Base-by-base conservation (phyloP, 352 stramenopile genomes). In the Thalassiosira oceanica region DNA sequence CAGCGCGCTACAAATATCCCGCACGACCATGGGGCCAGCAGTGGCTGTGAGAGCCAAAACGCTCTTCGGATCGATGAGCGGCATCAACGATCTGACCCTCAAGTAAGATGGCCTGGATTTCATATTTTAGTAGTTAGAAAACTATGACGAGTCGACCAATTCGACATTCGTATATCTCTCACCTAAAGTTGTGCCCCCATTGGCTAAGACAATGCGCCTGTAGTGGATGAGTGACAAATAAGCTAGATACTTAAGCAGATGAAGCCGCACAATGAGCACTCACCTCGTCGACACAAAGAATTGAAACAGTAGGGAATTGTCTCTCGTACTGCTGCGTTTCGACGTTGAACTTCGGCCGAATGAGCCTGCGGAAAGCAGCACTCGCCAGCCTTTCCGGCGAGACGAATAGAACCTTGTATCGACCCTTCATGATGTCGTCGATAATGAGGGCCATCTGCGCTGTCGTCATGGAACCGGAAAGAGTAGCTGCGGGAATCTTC, bases 101-200 rank as follows among this genome's bases (percentile, higher is more conserved):
- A 75, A 55, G 55, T 77, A 86, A 18, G 63, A 41, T 16, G 58
- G 65, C 39, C 79, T n/a, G n/a, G n/a, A n/a, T n/a, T n/a, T n/a
- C n/a, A n/a, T n/a, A n/a, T n/a, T n/a, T n/a, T n/a, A n/a, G n/a
- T n/a, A n/a, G n/a, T n/a, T n/a, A n/a, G n/a, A n/a, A n/a, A n/a
- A n/a, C n/a, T n/a, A n/a, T n/a, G n/a, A n/a, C n/a, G n/a, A n/a
- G n/a, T n/a, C n/a, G n/a, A n/a, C n/a, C n/a, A n/a, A n/a, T n/a
- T n/a, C n/a, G n/a, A n/a, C n/a, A n/a, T n/a, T n/a, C n/a, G n/a
- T n/a, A n/a, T n/a, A n/a, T n/a, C n/a, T n/a, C n/a, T n/a, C n/a
- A n/a, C n/a, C n/a, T n/a, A n/a, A 99, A 99, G 73, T 99, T 98
- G 74, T 99, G 97, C 16, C 96, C 96, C 97, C 97, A 99, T 67